Conservation (phyloP, 192 early-diverging fungal genomes). For the Jimgerdemannia lactiflua region DNA sequence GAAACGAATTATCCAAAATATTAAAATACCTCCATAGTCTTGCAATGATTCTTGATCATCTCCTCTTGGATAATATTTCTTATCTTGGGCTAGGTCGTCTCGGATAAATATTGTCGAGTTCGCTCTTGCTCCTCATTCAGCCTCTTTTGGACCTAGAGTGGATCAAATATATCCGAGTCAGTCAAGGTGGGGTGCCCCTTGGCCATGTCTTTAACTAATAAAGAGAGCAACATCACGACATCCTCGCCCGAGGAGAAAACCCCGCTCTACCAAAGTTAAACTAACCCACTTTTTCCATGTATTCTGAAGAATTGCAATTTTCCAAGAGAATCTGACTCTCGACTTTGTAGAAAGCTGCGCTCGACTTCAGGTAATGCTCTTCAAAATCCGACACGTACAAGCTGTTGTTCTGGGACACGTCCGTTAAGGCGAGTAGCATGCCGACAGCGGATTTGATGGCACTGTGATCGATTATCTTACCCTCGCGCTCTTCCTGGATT, state of each 20-base stretch:
- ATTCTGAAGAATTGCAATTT: conserved; percentile 65
- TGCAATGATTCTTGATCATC: conserved; percentile 70
- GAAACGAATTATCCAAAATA: not conserved
- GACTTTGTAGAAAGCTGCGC: conserved; percentile 63
- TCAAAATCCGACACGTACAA: conserved; percentile 85
- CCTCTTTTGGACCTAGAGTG: conserved; percentile 58
- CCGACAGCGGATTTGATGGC: conserved; percentile 65
- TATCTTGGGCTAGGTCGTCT: conserved; percentile 67
- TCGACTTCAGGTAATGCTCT: conserved; percentile 66
- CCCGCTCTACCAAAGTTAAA: not conserved
- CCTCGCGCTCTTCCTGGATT: conserved; percentile 76
- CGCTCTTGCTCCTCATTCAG: conserved; percentile 79
- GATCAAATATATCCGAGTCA: not conserved
- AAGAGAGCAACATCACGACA: not conserved
- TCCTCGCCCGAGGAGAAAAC: not conserved
- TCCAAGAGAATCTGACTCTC: conserved; percentile 53
- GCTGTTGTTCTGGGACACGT: conserved; percentile 44
- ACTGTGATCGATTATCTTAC: conserved; percentile 74
- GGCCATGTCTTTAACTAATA: not conserved
- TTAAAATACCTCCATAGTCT: conserved; percentile 51
- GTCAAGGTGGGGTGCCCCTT: not conserved
- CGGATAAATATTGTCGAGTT: conserved; percentile 62
- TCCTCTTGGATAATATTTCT: conserved; percentile 70
- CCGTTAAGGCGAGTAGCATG: conserved; percentile 71
- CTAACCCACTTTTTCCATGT: conserved; percentile 57